Conservation (phyloP, 2,329 filamentous ascomycete species). For the Trichoderma koningii region DNA sequence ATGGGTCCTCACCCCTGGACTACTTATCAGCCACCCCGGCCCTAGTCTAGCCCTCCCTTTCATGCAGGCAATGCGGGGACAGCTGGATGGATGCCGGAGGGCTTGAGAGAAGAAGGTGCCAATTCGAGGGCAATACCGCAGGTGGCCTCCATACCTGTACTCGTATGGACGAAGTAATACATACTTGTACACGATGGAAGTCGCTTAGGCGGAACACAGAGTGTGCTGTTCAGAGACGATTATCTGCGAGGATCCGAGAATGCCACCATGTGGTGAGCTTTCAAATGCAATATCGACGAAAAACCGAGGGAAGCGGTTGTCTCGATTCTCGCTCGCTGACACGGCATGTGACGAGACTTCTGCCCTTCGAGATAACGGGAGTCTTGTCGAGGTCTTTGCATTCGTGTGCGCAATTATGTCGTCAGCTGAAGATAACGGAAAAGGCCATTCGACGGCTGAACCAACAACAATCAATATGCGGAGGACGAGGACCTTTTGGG, state of each 20-base stretch:
- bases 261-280: neutral
- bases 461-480: neutral
- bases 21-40: constrained; percentile 13
- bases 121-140: constrained; percentile 4
- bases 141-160: no score
- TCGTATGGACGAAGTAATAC: no score
- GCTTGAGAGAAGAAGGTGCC: neutral
- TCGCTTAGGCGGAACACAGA: neutral
- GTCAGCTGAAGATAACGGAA: neutral
- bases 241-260: neutral
- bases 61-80: constrained; percentile 16
- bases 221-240: neutral
- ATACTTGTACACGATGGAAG: neutral
- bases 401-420: neutral
- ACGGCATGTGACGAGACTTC: neutral
- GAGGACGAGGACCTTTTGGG: neutral
- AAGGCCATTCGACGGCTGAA: constrained; percentile 5
- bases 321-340: neutral
- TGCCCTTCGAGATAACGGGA: neutral
- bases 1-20: constrained; percentile 8
- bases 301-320: neutral
- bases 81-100: constrained; percentile 19
- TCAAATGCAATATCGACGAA: neutral
- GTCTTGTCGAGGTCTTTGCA: neutral
- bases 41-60: constrained; percentile 5